These are phyloP conservation scores for Cercospora zeina DNA, from an alignment of 2,329 filamentous ascomycete genomes.

Conservation along the genomic window DNA sequence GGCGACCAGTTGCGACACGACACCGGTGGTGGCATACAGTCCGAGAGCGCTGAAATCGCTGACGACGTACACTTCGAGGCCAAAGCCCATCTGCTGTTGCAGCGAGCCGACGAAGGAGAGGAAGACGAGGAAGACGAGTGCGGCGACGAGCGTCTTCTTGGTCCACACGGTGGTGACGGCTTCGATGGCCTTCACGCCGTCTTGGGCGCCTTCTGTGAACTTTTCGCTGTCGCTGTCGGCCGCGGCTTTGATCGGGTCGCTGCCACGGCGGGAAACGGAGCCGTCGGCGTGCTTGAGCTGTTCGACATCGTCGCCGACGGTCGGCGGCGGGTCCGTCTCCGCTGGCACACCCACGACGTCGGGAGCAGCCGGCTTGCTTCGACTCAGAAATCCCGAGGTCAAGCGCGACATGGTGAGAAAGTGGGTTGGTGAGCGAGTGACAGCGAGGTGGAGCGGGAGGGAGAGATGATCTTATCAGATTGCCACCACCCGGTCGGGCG, in stretches of 20 bases:
- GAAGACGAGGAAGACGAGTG: slow-evolving; percentile 37
- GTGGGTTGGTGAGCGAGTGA: neutral
- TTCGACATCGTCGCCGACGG: slow-evolving; percentile 2
- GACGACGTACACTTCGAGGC: slow-evolving; percentile 43
- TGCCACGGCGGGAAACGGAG: neutral
- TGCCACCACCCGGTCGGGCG: neutral
- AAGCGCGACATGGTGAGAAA: slow-evolving; percentile 4
- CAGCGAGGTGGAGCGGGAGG: neutral
- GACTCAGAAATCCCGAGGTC: slow-evolving; percentile 8
- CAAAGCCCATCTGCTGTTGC: slow-evolving; percentile 14
- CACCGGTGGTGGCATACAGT: slow-evolving; percentile 51
- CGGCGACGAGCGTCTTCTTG: slow-evolving; percentile 33
- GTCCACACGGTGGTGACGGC: slow-evolving; percentile 47
- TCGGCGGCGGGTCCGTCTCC: neutral
- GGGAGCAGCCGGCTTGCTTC: slow-evolving; percentile 11
- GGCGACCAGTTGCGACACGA: slow-evolving; percentile 6
- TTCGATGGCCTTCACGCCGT: slow-evolving; percentile 45
- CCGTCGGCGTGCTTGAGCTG: slow-evolving; percentile 11
- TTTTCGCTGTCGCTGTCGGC: slow-evolving; percentile 12
- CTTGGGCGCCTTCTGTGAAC: slow-evolving; percentile 33
- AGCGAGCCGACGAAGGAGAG: slow-evolving; percentile 14
- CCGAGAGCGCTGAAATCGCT: slow-evolving; percentile 45
- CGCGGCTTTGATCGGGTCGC: neutral
- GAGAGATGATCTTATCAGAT: slow-evolving; percentile 11
- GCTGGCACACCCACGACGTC: slow-evolving; percentile 9